These are phyloP conservation scores for Torrubiella hemipterigena DNA, from an alignment of 2,329 filamentous ascomycete species.

Conservation along the genomic window DNA sequence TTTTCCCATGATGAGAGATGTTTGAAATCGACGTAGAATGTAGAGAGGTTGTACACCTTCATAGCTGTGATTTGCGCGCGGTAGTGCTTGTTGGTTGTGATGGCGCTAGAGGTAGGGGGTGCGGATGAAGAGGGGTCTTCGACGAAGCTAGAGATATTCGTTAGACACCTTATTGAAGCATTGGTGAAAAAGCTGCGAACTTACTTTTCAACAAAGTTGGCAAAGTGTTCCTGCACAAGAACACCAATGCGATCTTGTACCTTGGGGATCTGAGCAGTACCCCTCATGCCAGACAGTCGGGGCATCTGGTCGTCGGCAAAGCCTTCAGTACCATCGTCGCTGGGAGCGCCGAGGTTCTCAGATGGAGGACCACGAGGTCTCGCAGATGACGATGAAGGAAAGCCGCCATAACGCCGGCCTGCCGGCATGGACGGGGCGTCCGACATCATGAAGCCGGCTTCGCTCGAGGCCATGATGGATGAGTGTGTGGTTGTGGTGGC, in stretches of 20 bases:
- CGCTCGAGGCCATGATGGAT: conserved; percentile 39
- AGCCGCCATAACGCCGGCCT: conserved; percentile 28
- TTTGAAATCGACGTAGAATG: conserved; percentile 76
- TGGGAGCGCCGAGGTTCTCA: conserved; percentile 46
- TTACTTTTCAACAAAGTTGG: conserved; percentile 68
- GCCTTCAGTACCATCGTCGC: conserved; percentile 49
- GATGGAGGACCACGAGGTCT: conserved; percentile 49
- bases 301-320: conserved; percentile 55
- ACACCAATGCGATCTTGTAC: conserved; percentile 69
- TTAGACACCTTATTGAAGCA: conserved; percentile 3
- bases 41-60: conserved; percentile 63
- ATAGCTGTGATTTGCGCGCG: conserved; percentile 73
- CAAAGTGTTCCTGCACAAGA: conserved; percentile 64
- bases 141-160: conserved; percentile 37
- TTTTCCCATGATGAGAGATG: conserved; percentile 70
- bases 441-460: conserved; percentile 45
- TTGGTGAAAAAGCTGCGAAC: conserved; percentile 9
- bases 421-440: conserved; percentile 34
- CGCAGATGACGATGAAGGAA: conserved; percentile 38
- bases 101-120: conserved; percentile 54
- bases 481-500: conserved; percentile 1
- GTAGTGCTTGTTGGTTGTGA: conserved; percentile 73
- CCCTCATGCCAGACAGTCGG: conserved; percentile 31
- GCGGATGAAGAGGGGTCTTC: conserved; percentile 56
- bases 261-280: conserved; percentile 45